phyloP scores from a whole-genome alignment of 176 grass and related monocot species.

The Zoysia japonica region DNA sequence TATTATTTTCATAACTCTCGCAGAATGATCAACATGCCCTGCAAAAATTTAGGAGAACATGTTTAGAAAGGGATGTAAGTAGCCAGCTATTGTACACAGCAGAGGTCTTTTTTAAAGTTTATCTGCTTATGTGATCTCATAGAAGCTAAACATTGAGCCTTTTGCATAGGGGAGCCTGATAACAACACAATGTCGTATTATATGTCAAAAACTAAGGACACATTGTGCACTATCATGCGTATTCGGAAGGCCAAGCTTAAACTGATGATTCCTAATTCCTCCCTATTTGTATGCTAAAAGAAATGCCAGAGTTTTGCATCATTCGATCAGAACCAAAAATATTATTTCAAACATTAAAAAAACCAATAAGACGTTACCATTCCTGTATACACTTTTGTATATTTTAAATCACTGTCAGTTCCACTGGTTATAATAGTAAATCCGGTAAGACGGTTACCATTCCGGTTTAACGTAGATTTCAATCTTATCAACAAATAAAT shows the following conservation, averaged over 20 bases:
- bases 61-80: slow-evolving; percentile 16
- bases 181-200: too few relatives aligned
- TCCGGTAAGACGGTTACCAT: too few relatives aligned
- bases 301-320: too few relatives aligned
- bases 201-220: too few relatives aligned
- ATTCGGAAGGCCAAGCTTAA: neutral
- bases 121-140: too few relatives aligned
- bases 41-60: slow-evolving; percentile 42
- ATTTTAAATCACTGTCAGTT: neutral
- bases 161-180: too few relatives aligned
- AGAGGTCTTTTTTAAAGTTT: too few relatives aligned
- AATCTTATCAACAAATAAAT: neutral
- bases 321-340: too few relatives aligned
- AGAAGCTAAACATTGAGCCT: too few relatives aligned
- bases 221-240: too few relatives aligned
- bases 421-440: neutral
- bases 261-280: too few relatives aligned
- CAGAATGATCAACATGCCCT: slow-evolving; percentile 98
- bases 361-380: neutral
- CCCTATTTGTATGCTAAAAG: too few relatives aligned
- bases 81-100: neutral
- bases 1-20: slow-evolving; percentile 98
- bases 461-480: neutral
- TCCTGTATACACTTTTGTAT: neutral
- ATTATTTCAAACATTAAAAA: neutral